Percentiles rank a stretch among this genome's conserved stretches.
phyloP scores from a whole-genome alignment of 768 basidiomycete genomes.

The Phanerodontia chrysosporium region DNA sequence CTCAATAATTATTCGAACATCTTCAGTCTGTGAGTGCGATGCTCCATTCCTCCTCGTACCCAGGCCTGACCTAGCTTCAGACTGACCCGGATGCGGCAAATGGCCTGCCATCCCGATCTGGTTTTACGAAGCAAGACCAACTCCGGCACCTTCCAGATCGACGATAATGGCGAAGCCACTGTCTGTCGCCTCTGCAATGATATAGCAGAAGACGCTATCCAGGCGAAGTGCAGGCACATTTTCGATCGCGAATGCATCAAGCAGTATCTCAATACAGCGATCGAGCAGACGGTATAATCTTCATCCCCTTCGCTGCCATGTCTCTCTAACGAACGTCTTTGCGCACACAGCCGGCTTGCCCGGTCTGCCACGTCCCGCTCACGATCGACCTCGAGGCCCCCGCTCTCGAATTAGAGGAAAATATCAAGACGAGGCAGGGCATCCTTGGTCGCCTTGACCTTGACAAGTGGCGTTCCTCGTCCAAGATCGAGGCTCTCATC shows the following conservation, averaged over 20 bases:
- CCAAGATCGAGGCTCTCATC: conserved; percentile 93
- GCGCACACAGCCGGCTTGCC: conserved; percentile 72
- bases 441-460: conserved; percentile 89
- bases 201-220: conserved; percentile 94
- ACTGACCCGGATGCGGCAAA: conserved; percentile 93
- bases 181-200: conserved; percentile 97
- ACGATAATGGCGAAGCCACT: conserved; percentile 67
- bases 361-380: conserved; percentile 87
- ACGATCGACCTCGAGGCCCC: conserved; percentile 97
- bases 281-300: conserved; percentile 57
- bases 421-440: conserved; percentile 63
- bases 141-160: conserved; percentile 51
- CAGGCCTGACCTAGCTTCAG: conserved; percentile 30
- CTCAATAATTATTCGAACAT: conserved; percentile 93
- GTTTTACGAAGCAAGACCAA: conserved; percentile 86
- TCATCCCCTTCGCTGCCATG: neutral
- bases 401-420: conserved; percentile 78
- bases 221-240: conserved; percentile 88
- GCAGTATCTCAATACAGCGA: conserved; percentile 78
- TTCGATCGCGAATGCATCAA: conserved; percentile 96
- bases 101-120: conserved; percentile 93
- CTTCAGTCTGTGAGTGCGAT: conserved; percentile 73
- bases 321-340: neutral
- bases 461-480: conserved; percentile 89
- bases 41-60: neutral